Evolutionary conservation across 495 filamentous ascomycete genomes (phyloP).

Genomic region (Tuber calosporum): DNA sequence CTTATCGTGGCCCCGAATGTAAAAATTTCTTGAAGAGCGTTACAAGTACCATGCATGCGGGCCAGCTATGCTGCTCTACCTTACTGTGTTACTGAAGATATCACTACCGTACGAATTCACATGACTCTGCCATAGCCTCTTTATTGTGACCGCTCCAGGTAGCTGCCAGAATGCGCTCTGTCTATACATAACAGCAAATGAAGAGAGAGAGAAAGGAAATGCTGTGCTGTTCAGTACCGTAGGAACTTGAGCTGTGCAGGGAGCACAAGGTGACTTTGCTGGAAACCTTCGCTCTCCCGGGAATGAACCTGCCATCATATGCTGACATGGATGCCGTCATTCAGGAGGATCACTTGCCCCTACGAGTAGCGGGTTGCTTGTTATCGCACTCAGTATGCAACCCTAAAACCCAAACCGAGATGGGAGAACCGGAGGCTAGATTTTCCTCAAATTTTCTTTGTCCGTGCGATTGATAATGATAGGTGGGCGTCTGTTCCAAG

Average conservation of each 20-base stretch:
- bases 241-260: slow-evolving; percentile 13
- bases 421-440: neutral
- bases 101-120: neutral
- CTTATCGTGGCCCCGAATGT: neutral
- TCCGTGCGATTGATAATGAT: neutral
- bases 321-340: neutral
- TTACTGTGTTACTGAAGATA: neutral
- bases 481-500: neutral
- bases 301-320: neutral
- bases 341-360: neutral
- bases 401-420: neutral
- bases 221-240: neutral
- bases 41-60: too few species aligned
- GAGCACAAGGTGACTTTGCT: neutral
- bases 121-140: neutral
- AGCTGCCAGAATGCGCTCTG: neutral
- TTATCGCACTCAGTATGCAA: neutral
- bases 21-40: neutral
- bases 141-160: neutral
- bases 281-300: neutral
- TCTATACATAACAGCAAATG: neutral
- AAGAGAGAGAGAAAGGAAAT: neutral
- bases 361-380: neutral
- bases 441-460: neutral
- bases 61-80: neutral